Evolutionary conservation across 2,329 filamentous ascomycete genomes (phyloP).

Genomic region (Apiospora pterosperma): DNA sequence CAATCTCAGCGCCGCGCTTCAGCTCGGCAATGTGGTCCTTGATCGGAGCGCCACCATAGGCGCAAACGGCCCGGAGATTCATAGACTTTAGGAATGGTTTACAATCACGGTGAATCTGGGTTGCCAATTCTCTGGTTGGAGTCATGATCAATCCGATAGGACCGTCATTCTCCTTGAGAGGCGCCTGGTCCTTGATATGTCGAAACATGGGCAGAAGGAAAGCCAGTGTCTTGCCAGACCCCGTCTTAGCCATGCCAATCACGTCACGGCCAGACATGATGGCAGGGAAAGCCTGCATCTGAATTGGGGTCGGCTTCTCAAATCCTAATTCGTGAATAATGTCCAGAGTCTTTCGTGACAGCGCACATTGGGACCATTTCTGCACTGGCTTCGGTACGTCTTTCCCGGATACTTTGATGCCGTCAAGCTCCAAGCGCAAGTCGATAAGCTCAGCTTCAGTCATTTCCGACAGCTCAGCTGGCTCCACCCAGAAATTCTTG

Average conservation of each 20-base stretch:
- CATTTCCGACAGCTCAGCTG: slow-evolving; percentile 77
- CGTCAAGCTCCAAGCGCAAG: slow-evolving; percentile 83
- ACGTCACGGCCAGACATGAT: slow-evolving; percentile 97
- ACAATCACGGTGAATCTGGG: slow-evolving; percentile 97
- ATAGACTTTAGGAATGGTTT: slow-evolving; percentile 76
- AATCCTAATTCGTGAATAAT: slow-evolving; percentile 80
- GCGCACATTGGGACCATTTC: slow-evolving; percentile 94
- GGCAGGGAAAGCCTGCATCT: slow-evolving; percentile 89
- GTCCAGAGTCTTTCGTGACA: slow-evolving; percentile 82
- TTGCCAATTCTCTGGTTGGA: slow-evolving; percentile 88
- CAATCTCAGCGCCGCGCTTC: slow-evolving; percentile 86
- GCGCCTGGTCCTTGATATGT: slow-evolving; percentile 37
- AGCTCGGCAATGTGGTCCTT: slow-evolving; percentile 96
- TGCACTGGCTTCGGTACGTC: slow-evolving; percentile 90
- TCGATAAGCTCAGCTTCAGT: slow-evolving; percentile 80
- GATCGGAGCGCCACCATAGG: slow-evolving; percentile 90
- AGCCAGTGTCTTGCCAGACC: slow-evolving; percentile 94
- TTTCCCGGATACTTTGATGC: slow-evolving; percentile 88
- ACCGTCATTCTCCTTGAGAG: slow-evolving; percentile 79
- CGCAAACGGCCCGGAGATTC: slow-evolving; percentile 94
- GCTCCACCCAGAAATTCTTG: slow-evolving; percentile 94
- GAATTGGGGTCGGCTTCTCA: slow-evolving; percentile 87
- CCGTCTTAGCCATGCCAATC: slow-evolving; percentile 94
- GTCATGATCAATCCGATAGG: slow-evolving; percentile 84
- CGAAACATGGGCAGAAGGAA: slow-evolving; percentile 52